phyloP scores from a whole-genome alignment of 1,284 basidiomycete species.

The Irpex sp. region DNA sequence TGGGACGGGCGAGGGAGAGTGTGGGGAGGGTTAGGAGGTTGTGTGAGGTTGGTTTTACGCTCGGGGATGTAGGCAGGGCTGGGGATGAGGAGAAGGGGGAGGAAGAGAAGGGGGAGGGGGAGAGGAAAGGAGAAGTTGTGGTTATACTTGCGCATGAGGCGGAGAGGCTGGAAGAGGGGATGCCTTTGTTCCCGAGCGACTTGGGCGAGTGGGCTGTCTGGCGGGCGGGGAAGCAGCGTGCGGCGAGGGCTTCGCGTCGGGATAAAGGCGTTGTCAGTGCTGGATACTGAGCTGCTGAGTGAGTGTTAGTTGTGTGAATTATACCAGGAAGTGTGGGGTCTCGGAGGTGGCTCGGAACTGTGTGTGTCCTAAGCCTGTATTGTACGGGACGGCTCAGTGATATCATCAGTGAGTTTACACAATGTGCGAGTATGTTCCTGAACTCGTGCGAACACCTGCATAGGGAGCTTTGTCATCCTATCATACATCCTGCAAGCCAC shows the following conservation, averaged over 20 bases:
- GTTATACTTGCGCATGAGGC: conserved; percentile 18
- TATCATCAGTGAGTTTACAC: too few relatives aligned
- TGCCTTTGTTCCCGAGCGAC: conserved; percentile 17
- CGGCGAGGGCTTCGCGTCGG: not conserved
- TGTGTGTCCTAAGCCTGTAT: too few relatives aligned
- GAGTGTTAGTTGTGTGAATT: not conserved
- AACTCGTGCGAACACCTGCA: too few relatives aligned
- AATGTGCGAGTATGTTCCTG: too few relatives aligned
- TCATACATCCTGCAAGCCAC: too few relatives aligned
- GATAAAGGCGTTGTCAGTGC: too few relatives aligned
- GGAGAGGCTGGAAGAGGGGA: conserved; percentile 15
- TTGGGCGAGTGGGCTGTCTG: conserved; percentile 13
- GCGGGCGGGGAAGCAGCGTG: conserved; percentile 7
- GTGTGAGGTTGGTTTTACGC: not conserved
- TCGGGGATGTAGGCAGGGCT: too few relatives aligned
- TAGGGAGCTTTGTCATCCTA: too few relatives aligned
- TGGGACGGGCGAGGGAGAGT: conserved; percentile 15
- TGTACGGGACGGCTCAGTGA: too few relatives aligned
- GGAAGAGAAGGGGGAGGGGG: conserved; percentile 7
- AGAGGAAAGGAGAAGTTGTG: conserved; percentile 5
- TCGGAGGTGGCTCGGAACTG: too few relatives aligned
- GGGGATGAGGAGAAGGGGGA: conserved; percentile 12
- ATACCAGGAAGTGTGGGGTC: not conserved
- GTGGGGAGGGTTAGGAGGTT: conserved; percentile 11
- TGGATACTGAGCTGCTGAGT: too few relatives aligned